Evolutionary conservation across 352 stramenopile species (phyloP).

Genomic region (Halophytophthora polymorphica): DNA sequence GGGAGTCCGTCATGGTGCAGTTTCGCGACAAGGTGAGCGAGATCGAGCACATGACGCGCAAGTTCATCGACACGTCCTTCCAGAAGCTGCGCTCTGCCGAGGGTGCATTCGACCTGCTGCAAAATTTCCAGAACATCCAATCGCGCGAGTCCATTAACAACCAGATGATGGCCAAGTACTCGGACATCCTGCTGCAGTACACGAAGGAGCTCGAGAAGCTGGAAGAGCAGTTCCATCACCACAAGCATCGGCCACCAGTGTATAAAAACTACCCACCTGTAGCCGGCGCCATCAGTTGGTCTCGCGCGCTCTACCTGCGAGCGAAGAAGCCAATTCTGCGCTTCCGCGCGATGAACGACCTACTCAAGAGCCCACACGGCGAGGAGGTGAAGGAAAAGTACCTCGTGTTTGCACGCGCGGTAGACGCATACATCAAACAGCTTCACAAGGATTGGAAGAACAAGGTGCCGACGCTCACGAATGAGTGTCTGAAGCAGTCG

Average conservation of each 20-base stretch:
- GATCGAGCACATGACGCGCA: slow-evolving; percentile 94
- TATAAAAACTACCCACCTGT: slow-evolving; percentile 94
- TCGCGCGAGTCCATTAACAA: slow-evolving; percentile 95
- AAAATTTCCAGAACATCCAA: slow-evolving; percentile 97
- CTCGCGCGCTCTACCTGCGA: slow-evolving; percentile 80
- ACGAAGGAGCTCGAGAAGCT: slow-evolving; percentile 93
- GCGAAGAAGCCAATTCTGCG: slow-evolving; percentile 94
- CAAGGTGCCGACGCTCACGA: slow-evolving; percentile 82
- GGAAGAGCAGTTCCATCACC: slow-evolving; percentile 85
- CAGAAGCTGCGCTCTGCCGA: slow-evolving; percentile 94
- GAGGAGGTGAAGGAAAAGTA: slow-evolving; percentile 95
- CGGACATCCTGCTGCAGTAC: slow-evolving; percentile 96
- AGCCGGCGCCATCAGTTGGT: slow-evolving; percentile 82
- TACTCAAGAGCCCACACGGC: slow-evolving; percentile 88
- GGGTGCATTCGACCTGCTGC: slow-evolving; percentile 94
- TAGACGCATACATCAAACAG: slow-evolving; percentile 92
- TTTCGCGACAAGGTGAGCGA: slow-evolving; percentile 93
- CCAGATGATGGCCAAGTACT: slow-evolving; percentile 96
- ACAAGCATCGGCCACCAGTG: slow-evolving; percentile 80
- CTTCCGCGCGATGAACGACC: slow-evolving; percentile 92
- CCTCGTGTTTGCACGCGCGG: slow-evolving; percentile 88
- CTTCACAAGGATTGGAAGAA: slow-evolving; percentile 93
- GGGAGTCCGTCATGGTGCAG: slow-evolving; percentile 93
- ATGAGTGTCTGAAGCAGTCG: slow-evolving; percentile 92
- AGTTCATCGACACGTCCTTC: slow-evolving; percentile 96